phyloP scores from a whole-genome alignment of 805 yeast genomes.

The Kuraishia capsulata region DNA sequence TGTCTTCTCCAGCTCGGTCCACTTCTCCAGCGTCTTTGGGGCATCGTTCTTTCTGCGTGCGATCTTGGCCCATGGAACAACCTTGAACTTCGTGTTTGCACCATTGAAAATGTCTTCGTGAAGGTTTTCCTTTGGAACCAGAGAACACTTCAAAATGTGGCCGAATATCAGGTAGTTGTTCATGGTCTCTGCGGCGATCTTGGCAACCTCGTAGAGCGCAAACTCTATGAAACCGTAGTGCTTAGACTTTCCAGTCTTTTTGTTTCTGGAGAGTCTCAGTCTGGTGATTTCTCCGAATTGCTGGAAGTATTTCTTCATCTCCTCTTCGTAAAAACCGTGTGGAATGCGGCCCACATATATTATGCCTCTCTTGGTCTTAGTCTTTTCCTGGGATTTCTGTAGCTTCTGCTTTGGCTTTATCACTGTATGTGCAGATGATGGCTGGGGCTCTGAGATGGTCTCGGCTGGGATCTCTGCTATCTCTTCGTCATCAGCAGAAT shows the following conservation, averaged over 20 bases:
- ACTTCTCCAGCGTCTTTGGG: slow-evolving; percentile 45
- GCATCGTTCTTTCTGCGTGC: slow-evolving; percentile 44
- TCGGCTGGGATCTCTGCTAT: slow-evolving; percentile 1
- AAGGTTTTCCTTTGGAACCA: slow-evolving; percentile 46
- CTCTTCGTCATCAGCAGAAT: slow-evolving; percentile 1
- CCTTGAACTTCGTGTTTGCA: slow-evolving; percentile 42
- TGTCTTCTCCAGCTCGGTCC: slow-evolving; percentile 44
- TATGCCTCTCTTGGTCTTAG: slow-evolving; percentile 44
- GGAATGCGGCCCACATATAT: slow-evolving; percentile 90
- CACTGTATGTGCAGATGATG: too few species aligned
- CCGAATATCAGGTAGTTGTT: slow-evolving; percentile 86
- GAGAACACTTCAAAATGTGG: slow-evolving; percentile 61
- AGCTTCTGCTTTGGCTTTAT: slow-evolving; percentile 16
- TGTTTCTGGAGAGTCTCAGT: slow-evolving; percentile 78
- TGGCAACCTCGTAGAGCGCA: slow-evolving; percentile 63
- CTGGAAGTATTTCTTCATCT: slow-evolving; percentile 67
- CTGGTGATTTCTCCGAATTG: slow-evolving; percentile 86
- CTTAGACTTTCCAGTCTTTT: slow-evolving; percentile 82
- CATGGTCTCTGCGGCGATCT: slow-evolving; percentile 91
- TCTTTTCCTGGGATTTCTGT: slow-evolving; percentile 7
- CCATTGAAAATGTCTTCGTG: slow-evolving; percentile 54
- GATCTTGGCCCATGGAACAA: slow-evolving; percentile 51
- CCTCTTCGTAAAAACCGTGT: slow-evolving; percentile 80
- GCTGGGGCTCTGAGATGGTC: too few species aligned
- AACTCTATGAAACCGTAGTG: slow-evolving; percentile 92